A percentile compares a stretch with the other conserved stretches of the same genome.
These are phyloP conservation scores for Colletotrichum musae DNA, from an alignment of 2,329 filamentous ascomycete genomes.

Conservation along the genomic window DNA sequence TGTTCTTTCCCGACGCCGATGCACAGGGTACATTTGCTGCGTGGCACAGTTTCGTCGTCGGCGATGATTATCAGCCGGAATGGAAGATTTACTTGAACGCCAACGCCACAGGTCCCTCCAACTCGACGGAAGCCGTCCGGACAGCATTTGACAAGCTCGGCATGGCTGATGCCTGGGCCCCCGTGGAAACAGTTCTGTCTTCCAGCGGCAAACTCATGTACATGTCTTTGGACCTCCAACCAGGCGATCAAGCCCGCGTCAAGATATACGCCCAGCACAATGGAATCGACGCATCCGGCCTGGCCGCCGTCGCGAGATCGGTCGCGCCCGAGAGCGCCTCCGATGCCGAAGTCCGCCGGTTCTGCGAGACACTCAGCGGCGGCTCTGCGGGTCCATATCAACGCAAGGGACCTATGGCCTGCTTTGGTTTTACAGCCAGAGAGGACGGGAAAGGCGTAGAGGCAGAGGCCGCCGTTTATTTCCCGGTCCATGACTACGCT, in stretches of 20 bases:
- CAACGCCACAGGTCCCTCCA: neutral
- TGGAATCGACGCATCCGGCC: neutral
- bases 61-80: neutral
- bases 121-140: no score
- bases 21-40: neutral
- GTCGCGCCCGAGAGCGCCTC: neutral
- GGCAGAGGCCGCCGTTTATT: neutral
- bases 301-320: no score
- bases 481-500: neutral
- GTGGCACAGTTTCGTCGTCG: neutral
- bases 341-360: neutral
- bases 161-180: neutral
- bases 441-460: neutral
- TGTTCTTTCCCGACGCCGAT: neutral
- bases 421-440: neutral
- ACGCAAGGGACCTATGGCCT: neutral
- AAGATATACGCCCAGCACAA: slow-evolving; percentile 1
- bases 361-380: neutral
- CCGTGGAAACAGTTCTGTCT: neutral
- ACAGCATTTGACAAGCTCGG: neutral
- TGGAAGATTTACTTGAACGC: slow-evolving; percentile 6
- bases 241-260: neutral
- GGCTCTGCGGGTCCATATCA: neutral
- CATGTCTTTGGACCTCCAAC: neutral
- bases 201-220: neutral